These are phyloP conservation scores for Zasmidium citrigriseum DNA, from an alignment of 2,329 filamentous ascomycete genomes.

Conservation along the genomic window DNA sequence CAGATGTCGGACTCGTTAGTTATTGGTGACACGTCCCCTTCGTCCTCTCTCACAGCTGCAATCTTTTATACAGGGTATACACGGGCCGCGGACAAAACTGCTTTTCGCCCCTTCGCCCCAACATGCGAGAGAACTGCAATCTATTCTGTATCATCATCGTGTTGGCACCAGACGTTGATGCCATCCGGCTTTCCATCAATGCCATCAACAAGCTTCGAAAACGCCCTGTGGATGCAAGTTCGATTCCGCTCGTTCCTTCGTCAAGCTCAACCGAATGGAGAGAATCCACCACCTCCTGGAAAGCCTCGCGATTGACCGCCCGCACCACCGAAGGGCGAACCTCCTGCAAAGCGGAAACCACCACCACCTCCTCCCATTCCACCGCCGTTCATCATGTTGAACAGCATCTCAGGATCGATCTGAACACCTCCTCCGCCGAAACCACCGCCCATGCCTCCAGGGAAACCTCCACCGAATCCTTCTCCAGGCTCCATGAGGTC, in stretches of 20 bases:
- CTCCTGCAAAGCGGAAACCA: slow-evolving; percentile 23
- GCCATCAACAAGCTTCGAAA: not conserved
- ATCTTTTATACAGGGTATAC: no score
- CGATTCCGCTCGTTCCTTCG: not conserved
- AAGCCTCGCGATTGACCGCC: slow-evolving; percentile 16
- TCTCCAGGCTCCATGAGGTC: slow-evolving; percentile 87
- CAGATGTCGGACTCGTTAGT: no score
- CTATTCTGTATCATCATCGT: no score
- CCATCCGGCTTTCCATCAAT: no score
- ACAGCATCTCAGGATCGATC: slow-evolving; percentile 76
- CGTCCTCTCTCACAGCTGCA: no score
- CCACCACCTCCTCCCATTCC: slow-evolving; percentile 56
- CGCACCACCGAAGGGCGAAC: slow-evolving; percentile 17
- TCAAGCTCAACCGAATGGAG: slow-evolving; percentile 15
- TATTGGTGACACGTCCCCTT: no score
- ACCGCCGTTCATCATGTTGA: slow-evolving; percentile 72
- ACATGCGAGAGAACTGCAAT: no score
- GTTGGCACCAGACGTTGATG: no score
- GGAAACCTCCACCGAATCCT: slow-evolving; percentile 68
- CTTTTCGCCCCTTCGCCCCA: no score
- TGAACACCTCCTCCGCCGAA: slow-evolving; percentile 46
- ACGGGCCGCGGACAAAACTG: no score
- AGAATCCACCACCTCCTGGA: slow-evolving; percentile 15
- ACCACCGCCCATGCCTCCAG: slow-evolving; percentile 40
- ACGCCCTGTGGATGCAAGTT: not conserved